phyloP scores from a whole-genome alignment of 352 stramenopile genomes.

The Pythium folliculosum region DNA sequence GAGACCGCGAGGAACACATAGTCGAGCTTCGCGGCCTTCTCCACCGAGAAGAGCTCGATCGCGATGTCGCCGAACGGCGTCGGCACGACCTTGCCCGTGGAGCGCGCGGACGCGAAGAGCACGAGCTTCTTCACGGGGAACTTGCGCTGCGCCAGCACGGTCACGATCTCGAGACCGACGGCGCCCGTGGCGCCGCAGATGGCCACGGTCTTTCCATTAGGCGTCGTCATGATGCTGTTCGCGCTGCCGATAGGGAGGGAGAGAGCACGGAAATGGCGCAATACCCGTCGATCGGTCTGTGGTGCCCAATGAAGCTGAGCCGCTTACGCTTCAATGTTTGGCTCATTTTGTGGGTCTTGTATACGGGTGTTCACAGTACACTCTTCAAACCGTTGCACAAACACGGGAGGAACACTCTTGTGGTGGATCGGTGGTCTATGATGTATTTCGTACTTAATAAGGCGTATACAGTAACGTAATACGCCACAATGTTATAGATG shows the following conservation, averaged over 20 bases:
- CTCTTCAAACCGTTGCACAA: conserved; percentile 23
- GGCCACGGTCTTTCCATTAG: conserved; percentile 65
- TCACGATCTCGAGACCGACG: conserved; percentile 97
- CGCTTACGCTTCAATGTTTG: conserved; percentile 22
- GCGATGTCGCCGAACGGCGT: conserved; percentile 91
- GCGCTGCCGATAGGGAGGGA: neutral
- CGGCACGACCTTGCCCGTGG: conserved; percentile 89
- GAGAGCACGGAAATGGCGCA: neutral
- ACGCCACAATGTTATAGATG: neutral
- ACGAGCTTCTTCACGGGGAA: conserved; percentile 93
- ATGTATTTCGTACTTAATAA: conserved; percentile 12
- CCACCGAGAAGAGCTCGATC: conserved; percentile 96
- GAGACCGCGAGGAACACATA: conserved; percentile 97
- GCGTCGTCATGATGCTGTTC: conserved; percentile 42
- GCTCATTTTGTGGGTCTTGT: conserved; percentile 5
- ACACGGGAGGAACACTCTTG: conserved; percentile 23
- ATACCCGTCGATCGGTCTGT: too few relatives aligned
- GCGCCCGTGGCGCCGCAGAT: conserved; percentile 91
- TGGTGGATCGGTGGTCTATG: conserved; percentile 16
- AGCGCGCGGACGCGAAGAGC: conserved; percentile 95
- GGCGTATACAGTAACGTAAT: neutral
- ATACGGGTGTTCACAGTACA: conserved; percentile 8
- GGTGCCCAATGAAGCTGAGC: conserved; percentile 13
- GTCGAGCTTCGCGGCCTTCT: conserved; percentile 91
- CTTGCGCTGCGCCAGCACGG: conserved; percentile 78